Conservation (phyloP, 805 yeast genomes). For the Yarrowia keelungensis region DNA sequence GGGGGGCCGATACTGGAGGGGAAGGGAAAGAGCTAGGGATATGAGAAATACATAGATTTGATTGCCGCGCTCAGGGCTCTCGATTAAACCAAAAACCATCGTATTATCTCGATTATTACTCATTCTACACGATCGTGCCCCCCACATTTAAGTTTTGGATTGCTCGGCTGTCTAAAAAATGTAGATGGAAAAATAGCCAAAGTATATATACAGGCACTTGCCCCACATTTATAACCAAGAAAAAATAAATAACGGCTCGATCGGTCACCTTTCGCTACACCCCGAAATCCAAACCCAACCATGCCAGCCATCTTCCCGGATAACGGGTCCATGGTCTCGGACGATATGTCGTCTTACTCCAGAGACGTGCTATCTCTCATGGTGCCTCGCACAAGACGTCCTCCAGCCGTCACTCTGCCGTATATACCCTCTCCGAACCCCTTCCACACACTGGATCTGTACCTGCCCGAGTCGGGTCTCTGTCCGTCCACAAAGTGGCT, state of each 20-base stretch:
- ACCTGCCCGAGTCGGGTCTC: slow-evolving; percentile 39
- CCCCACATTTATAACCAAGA: slow-evolving; percentile 12
- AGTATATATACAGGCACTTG: slow-evolving; percentile 9
- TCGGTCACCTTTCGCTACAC: neutral
- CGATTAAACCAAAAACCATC: neutral
- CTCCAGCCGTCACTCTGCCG: slow-evolving; percentile 40
- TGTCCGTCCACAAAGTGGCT: slow-evolving; percentile 45
- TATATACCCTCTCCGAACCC: slow-evolving; percentile 40
- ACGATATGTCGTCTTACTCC: slow-evolving; percentile 13
- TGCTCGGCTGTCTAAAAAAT: slow-evolving; percentile 6
- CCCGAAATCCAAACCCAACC: neutral
- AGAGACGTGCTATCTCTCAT: slow-evolving; percentile 27
- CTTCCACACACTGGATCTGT: slow-evolving; percentile 40
- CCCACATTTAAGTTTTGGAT: neutral
- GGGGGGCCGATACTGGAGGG: no score
- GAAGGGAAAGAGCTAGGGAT: no score
- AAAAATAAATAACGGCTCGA: neutral
- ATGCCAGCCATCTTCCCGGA: slow-evolving; percentile 32
- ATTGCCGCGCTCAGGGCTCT: no score
- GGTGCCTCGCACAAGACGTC: slow-evolving; percentile 40
- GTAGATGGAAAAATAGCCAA: slow-evolving; percentile 10
- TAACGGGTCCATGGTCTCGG: slow-evolving; percentile 22
- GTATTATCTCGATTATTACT: neutral
- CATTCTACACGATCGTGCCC: neutral
- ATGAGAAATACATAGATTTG: no score